These are phyloP conservation scores for Strobilomyces echinocephalus DNA, from an alignment of 768 basidiomycete genomes.

Conservation along the genomic window DNA sequence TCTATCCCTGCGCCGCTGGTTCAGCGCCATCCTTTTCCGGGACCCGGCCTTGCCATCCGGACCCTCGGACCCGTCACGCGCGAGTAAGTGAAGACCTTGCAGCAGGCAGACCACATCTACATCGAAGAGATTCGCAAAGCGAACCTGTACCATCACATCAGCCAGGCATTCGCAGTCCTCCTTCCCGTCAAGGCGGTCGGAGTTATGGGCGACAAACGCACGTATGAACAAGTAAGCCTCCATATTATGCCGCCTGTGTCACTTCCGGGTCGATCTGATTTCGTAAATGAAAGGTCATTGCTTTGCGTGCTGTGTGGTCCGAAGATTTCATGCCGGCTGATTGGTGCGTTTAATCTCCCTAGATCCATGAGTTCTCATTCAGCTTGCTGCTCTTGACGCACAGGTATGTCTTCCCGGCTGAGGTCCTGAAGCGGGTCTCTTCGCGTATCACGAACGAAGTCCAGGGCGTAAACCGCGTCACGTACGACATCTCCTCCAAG, in stretches of 20 bases:
- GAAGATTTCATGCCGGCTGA: slow-evolving; percentile 99
- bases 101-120: slow-evolving; percentile 92
- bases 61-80: slow-evolving; percentile 94
- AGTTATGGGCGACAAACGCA: slow-evolving; percentile 94
- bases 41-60: slow-evolving; percentile 95
- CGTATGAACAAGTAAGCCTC: slow-evolving; percentile 79
- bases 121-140: slow-evolving; percentile 97
- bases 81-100: slow-evolving; percentile 86
- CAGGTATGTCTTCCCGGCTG: slow-evolving; percentile 94
- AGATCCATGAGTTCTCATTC: background rate
- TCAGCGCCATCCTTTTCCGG: slow-evolving; percentile 97
- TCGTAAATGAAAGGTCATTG: slow-evolving; percentile 63
- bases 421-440: slow-evolving; percentile 85
- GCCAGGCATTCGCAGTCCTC: slow-evolving; percentile 94
- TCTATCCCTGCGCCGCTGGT: slow-evolving; percentile 90
- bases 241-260: background rate
- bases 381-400: slow-evolving; percentile 13
- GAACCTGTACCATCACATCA: slow-evolving; percentile 86
- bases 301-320: slow-evolving; percentile 90
- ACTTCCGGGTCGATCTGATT: slow-evolving; percentile 3
- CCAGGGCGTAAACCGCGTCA: slow-evolving; percentile 90
- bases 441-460: slow-evolving; percentile 98
- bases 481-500: slow-evolving; percentile 95
- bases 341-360: slow-evolving; percentile 52
- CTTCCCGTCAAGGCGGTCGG: slow-evolving; percentile 96